Conservation (phyloP, 2,329 filamentous ascomycete genomes). For the Cercospora zeina region DNA sequence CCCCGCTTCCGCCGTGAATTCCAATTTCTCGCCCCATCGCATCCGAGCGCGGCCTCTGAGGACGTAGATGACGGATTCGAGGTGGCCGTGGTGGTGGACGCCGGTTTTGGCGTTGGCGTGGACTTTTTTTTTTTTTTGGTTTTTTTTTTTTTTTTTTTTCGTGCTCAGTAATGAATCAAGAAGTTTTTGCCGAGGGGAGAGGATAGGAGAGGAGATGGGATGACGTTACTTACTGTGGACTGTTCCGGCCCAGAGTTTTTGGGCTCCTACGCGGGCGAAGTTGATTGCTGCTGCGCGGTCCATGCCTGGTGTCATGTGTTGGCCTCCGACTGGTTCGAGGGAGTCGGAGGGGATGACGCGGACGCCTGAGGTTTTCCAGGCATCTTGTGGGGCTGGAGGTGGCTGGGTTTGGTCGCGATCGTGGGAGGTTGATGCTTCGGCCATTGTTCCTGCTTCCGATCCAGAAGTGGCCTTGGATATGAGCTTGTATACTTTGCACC, state of each 20-base stretch:
- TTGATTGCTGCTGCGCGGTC: constrained; percentile 49
- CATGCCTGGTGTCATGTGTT: constrained; percentile 50
- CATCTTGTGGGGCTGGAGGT: constrained; percentile 33
- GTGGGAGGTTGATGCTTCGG: constrained; percentile 18
- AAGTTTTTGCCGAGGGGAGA: too few species aligned
- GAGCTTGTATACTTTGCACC: background rate
- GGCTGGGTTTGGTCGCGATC: constrained; percentile 20
- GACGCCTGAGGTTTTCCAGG: constrained; percentile 48
- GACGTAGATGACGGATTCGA: constrained; percentile 51
- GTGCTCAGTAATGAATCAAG: too few species aligned
- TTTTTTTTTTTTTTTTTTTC: too few species aligned
- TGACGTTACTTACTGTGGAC: constrained; percentile 36
- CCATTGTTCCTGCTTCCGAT: background rate
- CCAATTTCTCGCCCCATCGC: constrained; percentile 49
- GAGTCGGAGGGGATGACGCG: constrained; percentile 46
- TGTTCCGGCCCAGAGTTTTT: constrained; percentile 51
- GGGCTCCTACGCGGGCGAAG: constrained; percentile 47
- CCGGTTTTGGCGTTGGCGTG: constrained; percentile 50
- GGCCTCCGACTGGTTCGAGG: constrained; percentile 39
- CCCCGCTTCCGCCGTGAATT: constrained; percentile 50
- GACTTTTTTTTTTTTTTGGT: constrained; percentile 35
- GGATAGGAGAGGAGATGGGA: too few species aligned
- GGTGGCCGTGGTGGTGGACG: constrained; percentile 49
- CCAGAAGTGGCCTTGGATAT: background rate
- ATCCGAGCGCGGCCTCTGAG: constrained; percentile 49